A percentile compares a stretch with the other conserved stretches of the same genome.
Evolutionary conservation across 2,329 filamentous ascomycete genomes (phyloP).

Genomic region (Pseudonectria buxi): DNA sequence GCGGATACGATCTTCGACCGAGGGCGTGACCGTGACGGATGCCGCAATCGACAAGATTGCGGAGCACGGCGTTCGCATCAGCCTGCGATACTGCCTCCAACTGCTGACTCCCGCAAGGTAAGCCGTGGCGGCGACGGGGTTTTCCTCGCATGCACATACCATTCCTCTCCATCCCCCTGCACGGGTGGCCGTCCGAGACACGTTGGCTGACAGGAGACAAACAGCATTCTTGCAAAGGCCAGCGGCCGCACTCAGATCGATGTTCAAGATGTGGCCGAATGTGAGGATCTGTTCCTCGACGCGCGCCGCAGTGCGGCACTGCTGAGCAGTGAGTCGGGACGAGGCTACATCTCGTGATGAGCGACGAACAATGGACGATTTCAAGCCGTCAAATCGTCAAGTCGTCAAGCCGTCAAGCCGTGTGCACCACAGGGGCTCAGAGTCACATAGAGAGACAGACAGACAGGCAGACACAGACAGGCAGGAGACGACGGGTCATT

Average conservation of each 20-base stretch:
- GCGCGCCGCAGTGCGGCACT: conserved; percentile 69
- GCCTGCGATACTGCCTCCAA: conserved; percentile 87
- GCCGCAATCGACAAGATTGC: conserved; percentile 81
- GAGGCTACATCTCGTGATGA: conserved; percentile 56
- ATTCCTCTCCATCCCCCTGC: conserved; percentile 3
- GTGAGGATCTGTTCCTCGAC: conserved; percentile 78
- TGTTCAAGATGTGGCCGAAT: conserved; percentile 69
- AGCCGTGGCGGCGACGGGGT: conserved; percentile 20
- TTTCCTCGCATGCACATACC: conserved; percentile 3
- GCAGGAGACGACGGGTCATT: too few relatives aligned
- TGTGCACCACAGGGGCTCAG: too few relatives aligned
- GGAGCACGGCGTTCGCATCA: conserved; percentile 80
- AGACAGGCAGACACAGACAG: too few relatives aligned
- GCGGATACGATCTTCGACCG: conserved; percentile 72
- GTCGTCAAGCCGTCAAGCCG: too few relatives aligned
- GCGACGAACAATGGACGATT: background rate
- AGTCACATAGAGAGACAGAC: too few relatives aligned
- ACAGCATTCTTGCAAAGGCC: conserved; percentile 78
- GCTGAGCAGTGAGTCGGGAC: conserved; percentile 55
- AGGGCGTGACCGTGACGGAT: conserved; percentile 72
- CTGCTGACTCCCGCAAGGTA: conserved; percentile 77
- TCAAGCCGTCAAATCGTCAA: too few relatives aligned
- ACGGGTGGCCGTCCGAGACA: conserved; percentile 21
- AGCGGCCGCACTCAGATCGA: conserved; percentile 73
- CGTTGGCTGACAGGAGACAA: conserved; percentile 26